Base-by-base conservation (phyloP, 2,329 filamentous ascomycete species). In the Monilinia vaccinii-corymbosi region DNA sequence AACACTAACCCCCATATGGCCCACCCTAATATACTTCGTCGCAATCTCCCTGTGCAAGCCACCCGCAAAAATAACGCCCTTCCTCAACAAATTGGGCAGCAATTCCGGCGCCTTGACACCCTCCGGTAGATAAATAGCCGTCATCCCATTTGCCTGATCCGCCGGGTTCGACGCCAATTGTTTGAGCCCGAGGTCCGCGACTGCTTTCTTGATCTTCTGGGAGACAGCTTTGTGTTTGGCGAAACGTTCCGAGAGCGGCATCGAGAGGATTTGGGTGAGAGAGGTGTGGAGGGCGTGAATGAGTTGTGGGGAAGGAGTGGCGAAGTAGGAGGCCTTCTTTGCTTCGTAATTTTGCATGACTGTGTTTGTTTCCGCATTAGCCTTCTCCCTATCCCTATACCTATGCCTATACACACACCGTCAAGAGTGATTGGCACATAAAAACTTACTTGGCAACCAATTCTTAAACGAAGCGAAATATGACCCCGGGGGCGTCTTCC, bases 321-420 rank as follows among this genome's bases (percentile, higher is more conserved):
- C 94, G 72, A 99, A 99, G 80, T 99, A 99, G 2, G 91, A 96
- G 42, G 94, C 85, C 79, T 97, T 99, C 79, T 92, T 91, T 65
- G 91, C 90, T 78, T 99, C 94, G 76, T 99, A 99, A 78, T 97
- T 97, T 78, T 94, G 86, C 93, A 99, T 97, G 75, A 99, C 88
- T 89, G 62, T 49, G 23, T 25, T 50, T 49, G 23, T 25, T 50
- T 14, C 38, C 40, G 50, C 32, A 32, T 48, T 46, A 55, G 51
- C 9, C 23, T 23, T 14, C n/a, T 3, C 51, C 60, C 58, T 62
- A 52, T 23, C n/a, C n/a, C n/a, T n/a, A n/a, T n/a, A n/a, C n/a
- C n/a, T n/a, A n/a, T n/a, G n/a, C n/a, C n/a, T n/a, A n/a, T n/a
- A n/a, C n/a, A n/a, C n/a, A 16, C n/a, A 32, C 7, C 42, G 32